These are phyloP conservation scores for Pseudogymnoascus sp. DNA, from an alignment of 2,329 filamentous ascomycete genomes.

Conservation along the genomic window DNA sequence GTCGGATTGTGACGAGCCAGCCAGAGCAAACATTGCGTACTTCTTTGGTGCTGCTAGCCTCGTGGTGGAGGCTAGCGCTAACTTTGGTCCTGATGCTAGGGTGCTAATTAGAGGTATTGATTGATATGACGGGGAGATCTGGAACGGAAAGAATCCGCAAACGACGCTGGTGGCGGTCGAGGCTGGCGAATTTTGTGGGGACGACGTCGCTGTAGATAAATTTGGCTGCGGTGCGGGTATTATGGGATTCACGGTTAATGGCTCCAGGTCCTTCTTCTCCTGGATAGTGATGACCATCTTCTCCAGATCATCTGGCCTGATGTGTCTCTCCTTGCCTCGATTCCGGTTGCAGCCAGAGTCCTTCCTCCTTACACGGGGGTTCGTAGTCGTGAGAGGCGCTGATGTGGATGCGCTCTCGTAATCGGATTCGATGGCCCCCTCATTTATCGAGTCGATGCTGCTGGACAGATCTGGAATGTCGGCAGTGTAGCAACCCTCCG, in stretches of 20 bases:
- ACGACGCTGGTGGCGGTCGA: conserved; percentile 55
- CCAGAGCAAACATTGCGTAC: conserved; percentile 45
- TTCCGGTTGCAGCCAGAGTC: conserved; percentile 67
- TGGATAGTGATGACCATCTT: conserved; percentile 93
- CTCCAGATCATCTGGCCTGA: conserved; percentile 85
- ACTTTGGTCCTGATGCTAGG: conserved; percentile 34
- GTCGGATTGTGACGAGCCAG: conserved; percentile 30
- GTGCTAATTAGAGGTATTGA: conserved; percentile 32
- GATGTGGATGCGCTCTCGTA: conserved; percentile 38
- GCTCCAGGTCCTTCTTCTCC: conserved; percentile 65
- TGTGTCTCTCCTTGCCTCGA: conserved; percentile 73
- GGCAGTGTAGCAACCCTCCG: conserved; percentile 36
- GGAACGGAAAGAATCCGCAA: conserved; percentile 76
- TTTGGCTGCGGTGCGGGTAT: conserved; percentile 45
- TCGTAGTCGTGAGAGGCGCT: conserved; percentile 50
- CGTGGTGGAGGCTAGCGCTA: conserved; percentile 41
- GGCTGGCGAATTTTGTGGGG: conserved; percentile 12
- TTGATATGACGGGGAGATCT: conserved; percentile 61
- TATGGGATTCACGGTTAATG: conserved; percentile 45
- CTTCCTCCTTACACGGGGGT: conserved; percentile 62
- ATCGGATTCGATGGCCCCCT: conserved; percentile 54
- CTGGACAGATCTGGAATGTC: conserved; percentile 67
- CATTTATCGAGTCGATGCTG: conserved; percentile 64
- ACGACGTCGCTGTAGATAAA: conserved; percentile 40
- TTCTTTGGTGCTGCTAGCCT: conserved; percentile 59